Conservation (phyloP, 805 yeast genomes). For the Kazachstania africana region DNA sequence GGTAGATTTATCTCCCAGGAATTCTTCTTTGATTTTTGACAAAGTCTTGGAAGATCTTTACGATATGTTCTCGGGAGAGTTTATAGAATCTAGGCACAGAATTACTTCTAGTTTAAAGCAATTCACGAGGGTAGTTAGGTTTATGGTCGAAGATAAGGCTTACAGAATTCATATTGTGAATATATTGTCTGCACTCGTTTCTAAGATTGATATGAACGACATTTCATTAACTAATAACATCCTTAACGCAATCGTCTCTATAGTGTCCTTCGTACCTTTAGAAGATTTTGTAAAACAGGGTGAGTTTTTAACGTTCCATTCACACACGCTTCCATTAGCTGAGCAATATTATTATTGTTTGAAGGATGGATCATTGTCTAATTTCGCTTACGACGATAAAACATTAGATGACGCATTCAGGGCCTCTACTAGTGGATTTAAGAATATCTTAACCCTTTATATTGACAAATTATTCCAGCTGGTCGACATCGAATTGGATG, state of each 20-base stretch:
- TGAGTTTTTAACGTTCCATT: conserved; percentile 31
- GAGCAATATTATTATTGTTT: conserved; percentile 50
- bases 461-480: conserved; percentile 48
- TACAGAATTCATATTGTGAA: conserved; percentile 73
- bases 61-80: conserved; percentile 50
- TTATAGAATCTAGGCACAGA: conserved; percentile 68
- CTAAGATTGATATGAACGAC: conserved; percentile 86
- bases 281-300: conserved; percentile 36
- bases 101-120: conserved; percentile 60
- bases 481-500: conserved; percentile 40
- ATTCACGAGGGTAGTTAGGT: conserved; percentile 52
- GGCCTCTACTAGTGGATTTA: conserved; percentile 66
- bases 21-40: conserved; percentile 34
- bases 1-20: conserved; percentile 46
- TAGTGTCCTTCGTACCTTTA: conserved; percentile 64
- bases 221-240: conserved; percentile 59
- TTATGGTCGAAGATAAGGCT: conserved; percentile 48
- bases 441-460: conserved; percentile 43
- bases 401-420: conserved; percentile 44
- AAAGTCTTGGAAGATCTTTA: conserved; percentile 60
- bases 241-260: conserved; percentile 54
- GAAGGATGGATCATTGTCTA: conserved; percentile 13
- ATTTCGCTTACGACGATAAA: conserved; percentile 33
- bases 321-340: conserved; percentile 43
- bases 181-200: conserved; percentile 53